Conservation (phyloP, 1,284 basidiomycete genomes). For the Boletus sp. region DNA sequence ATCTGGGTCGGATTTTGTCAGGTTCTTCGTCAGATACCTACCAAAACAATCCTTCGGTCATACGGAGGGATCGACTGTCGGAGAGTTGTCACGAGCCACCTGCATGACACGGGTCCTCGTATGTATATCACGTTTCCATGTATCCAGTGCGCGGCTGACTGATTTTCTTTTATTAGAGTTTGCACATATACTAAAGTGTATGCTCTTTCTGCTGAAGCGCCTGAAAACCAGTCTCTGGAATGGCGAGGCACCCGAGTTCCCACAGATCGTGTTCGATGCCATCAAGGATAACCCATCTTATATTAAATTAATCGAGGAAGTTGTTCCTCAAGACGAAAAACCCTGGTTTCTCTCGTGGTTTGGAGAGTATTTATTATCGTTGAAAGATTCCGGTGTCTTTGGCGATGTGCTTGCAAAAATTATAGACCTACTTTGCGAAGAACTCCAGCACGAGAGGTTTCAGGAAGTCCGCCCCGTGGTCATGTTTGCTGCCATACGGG, state of each 20-base stretch:
- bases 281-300: slow-evolving; percentile 75
- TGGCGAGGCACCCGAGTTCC: slow-evolving; percentile 62
- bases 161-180: slow-evolving; percentile 50
- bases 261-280: slow-evolving; percentile 74
- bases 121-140: slow-evolving; percentile 34
- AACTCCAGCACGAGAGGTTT: slow-evolving; percentile 74
- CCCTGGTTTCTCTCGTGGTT: slow-evolving; percentile 55
- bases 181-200: slow-evolving; percentile 55
- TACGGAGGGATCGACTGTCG: slow-evolving; percentile 43
- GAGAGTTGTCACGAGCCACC: slow-evolving; percentile 52
- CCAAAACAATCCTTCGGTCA: slow-evolving; percentile 38
- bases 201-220: slow-evolving; percentile 51
- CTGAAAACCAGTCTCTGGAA: slow-evolving; percentile 59
- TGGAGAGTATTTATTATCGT: slow-evolving; percentile 51
- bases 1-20: slow-evolving; percentile 54
- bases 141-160: background rate
- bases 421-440: slow-evolving; percentile 69
- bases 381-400: slow-evolving; percentile 51
- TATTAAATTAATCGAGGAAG: slow-evolving; percentile 44
- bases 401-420: slow-evolving; percentile 66
- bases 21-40: slow-evolving; percentile 52
- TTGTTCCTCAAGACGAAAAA: slow-evolving; percentile 34
- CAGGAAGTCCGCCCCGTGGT: slow-evolving; percentile 52
- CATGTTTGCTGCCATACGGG: slow-evolving; percentile 58
- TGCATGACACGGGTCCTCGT: slow-evolving; percentile 63